Percentiles rank a stretch among this genome's conserved stretches.
phyloP scores from a whole-genome alignment of 768 basidiomycete species.

The Guyanaporus albipodus region DNA sequence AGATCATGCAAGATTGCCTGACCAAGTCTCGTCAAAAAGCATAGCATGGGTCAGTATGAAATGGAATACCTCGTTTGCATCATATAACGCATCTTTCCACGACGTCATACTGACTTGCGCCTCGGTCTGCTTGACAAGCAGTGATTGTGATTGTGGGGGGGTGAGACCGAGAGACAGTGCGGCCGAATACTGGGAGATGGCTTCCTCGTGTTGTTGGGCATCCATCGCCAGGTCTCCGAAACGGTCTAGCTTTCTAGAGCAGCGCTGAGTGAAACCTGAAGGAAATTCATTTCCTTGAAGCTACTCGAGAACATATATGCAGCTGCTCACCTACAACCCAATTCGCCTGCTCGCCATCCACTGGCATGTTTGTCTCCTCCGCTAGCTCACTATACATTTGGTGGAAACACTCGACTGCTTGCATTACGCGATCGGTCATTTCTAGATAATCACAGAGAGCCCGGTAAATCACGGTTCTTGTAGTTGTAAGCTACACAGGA shows the following conservation, averaged over 20 bases:
- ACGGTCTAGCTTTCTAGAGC: background rate
- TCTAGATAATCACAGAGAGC: background rate
- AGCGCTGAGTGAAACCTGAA: no score
- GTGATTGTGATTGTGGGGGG: background rate
- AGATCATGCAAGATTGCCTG: constrained; percentile 4
- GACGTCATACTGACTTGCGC: background rate
- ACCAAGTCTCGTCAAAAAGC: no score
- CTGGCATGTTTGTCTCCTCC: background rate
- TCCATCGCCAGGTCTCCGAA: background rate
- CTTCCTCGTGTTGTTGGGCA: background rate
- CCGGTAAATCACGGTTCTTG: background rate
- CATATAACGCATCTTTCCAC: constrained; percentile 3
- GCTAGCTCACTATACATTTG: background rate
- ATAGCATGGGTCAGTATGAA: no score
- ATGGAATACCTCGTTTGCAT: constrained; percentile 7
- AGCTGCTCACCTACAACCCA: background rate
- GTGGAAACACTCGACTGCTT: background rate
- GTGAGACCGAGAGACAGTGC: background rate
- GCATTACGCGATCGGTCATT: background rate
- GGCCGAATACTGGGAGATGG: background rate
- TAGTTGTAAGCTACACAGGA: no score
- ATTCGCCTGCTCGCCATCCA: background rate
- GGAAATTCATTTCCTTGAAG: no score
- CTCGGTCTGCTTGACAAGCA: background rate
- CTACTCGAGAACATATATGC: no score